Base-by-base conservation (phyloP, 768 basidiomycete species). In the Lanmaoa pseudosensibilis region DNA sequence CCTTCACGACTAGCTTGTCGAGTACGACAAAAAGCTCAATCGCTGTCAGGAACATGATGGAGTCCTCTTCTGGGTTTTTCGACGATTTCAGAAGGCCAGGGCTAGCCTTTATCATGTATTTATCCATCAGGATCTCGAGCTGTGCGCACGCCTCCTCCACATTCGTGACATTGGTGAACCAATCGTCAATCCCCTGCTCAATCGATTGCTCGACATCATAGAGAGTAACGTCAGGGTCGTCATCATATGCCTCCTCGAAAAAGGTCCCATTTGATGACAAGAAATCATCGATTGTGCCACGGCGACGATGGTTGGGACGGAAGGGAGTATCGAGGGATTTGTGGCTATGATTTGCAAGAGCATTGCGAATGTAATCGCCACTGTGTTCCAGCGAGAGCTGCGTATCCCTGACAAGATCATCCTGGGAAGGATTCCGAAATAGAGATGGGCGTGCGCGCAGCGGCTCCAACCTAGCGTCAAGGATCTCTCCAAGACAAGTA, bases 141-240 rank as follows among this genome's bases (percentile, higher is more conserved):
- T 57, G 54, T 7, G 21, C 10, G 0, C 68, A 66, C 4, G 63
- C 65, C 1, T 44, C 27, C 3, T 59, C 52, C 4, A 36, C 27
- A 7, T 46, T 23, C 1, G 33, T 25, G 46, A 63, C 68, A 38
- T 2, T 11, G 10, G 43, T 30, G 15, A 74, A 57, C 77, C 77
- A 79, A 15, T 37, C 43, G 21, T 73, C 69, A 4, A 80, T 57
- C 15, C 56, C 54, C 3, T 68, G 58, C 40, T 69, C 57, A 44
- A 78, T 66, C 7, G 65, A 55, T 15, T 44, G 49, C 56, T 80
- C 77, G 10, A 80, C 67, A 46, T 79, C 79, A 18, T 60, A 70
- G 0, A 79, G 62, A 1, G 68, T 59, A 4, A 62, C 3, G 48
- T 33, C 38, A 21, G 62, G 55, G 7, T 69, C 63, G 2, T 18